These are phyloP conservation scores for Fusarium pseudonygamai DNA, from an alignment of 2,329 filamentous ascomycete genomes.

Conservation along the genomic window DNA sequence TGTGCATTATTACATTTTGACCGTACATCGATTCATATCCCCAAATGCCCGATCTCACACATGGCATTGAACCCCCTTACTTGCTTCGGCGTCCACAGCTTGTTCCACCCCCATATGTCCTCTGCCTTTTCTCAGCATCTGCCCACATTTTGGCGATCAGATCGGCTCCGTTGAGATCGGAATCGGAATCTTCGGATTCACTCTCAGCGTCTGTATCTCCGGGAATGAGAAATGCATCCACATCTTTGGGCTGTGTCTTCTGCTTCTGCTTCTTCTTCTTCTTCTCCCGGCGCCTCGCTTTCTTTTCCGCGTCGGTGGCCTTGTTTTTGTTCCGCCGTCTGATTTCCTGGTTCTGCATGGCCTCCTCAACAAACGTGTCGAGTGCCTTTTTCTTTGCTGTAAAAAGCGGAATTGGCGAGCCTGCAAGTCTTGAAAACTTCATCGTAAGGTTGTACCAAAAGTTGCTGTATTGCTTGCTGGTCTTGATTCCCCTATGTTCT, in stretches of 20 bases:
- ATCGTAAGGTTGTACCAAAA: conserved; percentile 42
- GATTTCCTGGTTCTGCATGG: conserved; percentile 15
- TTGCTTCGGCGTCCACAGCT: conserved; percentile 27
- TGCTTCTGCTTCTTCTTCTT: background rate
- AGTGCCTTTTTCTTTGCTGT: conserved; percentile 38
- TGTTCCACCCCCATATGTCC: conserved; percentile 13
- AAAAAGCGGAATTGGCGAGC: conserved; percentile 38
- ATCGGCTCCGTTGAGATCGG: conserved; percentile 10
- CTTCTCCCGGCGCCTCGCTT: background rate
- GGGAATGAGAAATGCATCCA: conserved; percentile 33
- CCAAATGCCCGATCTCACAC: conserved; percentile 1
- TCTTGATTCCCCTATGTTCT: conserved; percentile 22
- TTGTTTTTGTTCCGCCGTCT: background rate
- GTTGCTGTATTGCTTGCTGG: conserved; percentile 26
- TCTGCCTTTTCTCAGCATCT: conserved; percentile 17
- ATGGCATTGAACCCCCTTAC: background rate
- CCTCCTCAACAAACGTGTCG: conserved; percentile 35
- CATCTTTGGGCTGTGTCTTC: conserved; percentile 17
- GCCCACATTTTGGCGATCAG: conserved; percentile 25
- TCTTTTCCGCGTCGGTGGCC: background rate
- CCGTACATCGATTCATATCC: background rate
- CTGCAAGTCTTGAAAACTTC: conserved; percentile 28
- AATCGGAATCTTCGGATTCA: conserved; percentile 21
- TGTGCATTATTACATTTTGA: conserved; percentile 10
- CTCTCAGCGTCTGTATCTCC: conserved; percentile 34